These are phyloP conservation scores for Rhodotorula sphaerocarpa DNA, from an alignment of 768 basidiomycete genomes.

Conservation along the genomic window DNA sequence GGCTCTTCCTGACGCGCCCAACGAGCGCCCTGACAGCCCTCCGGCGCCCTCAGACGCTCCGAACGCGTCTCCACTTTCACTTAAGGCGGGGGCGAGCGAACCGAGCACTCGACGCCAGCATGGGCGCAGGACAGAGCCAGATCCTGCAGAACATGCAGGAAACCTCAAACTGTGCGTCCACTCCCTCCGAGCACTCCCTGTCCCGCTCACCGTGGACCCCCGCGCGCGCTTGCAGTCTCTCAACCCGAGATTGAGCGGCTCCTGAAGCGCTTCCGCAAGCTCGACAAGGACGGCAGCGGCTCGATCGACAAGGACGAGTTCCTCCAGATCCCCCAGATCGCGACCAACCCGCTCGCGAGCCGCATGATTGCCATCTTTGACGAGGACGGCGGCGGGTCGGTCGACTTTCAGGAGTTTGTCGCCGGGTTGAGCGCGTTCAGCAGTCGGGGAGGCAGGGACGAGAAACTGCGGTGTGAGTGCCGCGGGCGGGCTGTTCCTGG, in stretches of 20 bases:
- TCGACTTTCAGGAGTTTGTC: slow-evolving; percentile 99
- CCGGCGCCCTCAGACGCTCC: no score
- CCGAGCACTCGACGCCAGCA: no score
- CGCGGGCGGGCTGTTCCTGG: no score
- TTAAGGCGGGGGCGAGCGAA: no score
- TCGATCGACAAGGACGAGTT: slow-evolving; percentile 99
- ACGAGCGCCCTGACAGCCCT: no score
- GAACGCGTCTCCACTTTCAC: no score
- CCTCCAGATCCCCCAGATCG: slow-evolving; percentile 96
- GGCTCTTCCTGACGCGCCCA: no score
- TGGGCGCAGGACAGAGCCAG: slow-evolving; percentile 58
- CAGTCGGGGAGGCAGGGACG: slow-evolving; percentile 89
- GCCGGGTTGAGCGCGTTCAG: slow-evolving; percentile 96
- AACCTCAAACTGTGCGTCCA: slow-evolving; percentile 87
- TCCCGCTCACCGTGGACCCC: neutral
- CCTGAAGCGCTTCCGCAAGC: slow-evolving; percentile 99
- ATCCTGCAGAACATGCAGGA: slow-evolving; percentile 98
- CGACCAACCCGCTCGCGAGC: slow-evolving; percentile 89
- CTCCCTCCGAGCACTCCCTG: no score
- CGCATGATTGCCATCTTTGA: slow-evolving; percentile 98
- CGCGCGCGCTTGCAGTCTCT: slow-evolving; percentile 58
- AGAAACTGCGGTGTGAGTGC: slow-evolving; percentile 82
- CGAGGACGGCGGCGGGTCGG: slow-evolving; percentile 81
- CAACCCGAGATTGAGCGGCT: slow-evolving; percentile 85
- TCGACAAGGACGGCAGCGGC: slow-evolving; percentile 95